Evolutionary conservation across 176 grass and related monocot genomes (phyloP).

Genomic region (Phoenix roebelenii): DNA sequence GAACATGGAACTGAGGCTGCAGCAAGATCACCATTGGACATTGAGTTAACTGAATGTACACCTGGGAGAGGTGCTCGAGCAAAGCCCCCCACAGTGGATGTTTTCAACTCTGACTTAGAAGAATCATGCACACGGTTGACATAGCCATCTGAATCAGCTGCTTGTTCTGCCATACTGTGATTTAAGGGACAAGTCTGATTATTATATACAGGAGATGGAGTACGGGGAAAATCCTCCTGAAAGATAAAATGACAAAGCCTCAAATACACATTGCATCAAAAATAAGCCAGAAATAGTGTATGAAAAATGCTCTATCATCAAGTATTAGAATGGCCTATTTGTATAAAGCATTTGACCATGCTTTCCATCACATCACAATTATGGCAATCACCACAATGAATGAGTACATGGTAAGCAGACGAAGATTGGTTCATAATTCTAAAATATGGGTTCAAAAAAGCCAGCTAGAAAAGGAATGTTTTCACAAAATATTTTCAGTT

Average conservation of each 20-base stretch:
- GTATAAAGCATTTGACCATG: too few species aligned
- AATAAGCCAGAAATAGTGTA: too few species aligned
- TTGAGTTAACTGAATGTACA: conserved; percentile 20
- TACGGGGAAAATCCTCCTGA: conserved; percentile 48
- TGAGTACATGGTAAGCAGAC: too few species aligned
- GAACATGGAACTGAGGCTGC: conserved; percentile 17
- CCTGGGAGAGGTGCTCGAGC: conserved; percentile 12
- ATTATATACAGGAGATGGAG: conserved; percentile 35
- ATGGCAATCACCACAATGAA: too few species aligned
- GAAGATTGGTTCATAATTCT: too few species aligned
- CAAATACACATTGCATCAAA: conserved; percentile 2
- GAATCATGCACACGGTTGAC: conserved; percentile 33
- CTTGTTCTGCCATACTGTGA: conserved; percentile 28
- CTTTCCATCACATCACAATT: too few species aligned
- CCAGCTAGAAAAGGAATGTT: too few species aligned
- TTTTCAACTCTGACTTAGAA: conserved; percentile 30
- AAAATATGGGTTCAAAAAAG: too few species aligned
- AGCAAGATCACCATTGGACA: not conserved
- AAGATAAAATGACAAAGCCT: conserved; percentile 27
- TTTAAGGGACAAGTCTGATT: conserved; percentile 39
- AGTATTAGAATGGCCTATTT: too few species aligned
- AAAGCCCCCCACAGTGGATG: conserved; percentile 6
- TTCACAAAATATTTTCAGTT: too few species aligned
- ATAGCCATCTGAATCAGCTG: conserved; percentile 19
- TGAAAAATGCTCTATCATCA: too few species aligned